These are phyloP conservation scores for Penicillium palitans DNA, from an alignment of 2,329 filamentous ascomycete species.

Conservation along the genomic window DNA sequence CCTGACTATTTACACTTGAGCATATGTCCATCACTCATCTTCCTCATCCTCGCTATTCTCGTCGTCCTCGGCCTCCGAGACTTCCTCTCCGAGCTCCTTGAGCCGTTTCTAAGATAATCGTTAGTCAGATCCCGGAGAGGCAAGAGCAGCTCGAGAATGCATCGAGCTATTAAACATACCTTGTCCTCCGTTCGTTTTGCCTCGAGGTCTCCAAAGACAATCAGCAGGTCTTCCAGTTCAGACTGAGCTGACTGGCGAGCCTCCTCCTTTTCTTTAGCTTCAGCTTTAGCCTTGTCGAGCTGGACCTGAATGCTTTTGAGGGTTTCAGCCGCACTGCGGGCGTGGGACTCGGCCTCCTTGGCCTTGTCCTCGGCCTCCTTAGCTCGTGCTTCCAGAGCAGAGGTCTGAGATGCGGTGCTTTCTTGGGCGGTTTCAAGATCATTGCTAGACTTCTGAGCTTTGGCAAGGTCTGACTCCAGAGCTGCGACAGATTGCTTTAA, in stretches of 20 bases:
- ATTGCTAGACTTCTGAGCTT: conserved; percentile 54
- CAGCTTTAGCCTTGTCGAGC: conserved; percentile 34
- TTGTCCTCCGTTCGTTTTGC: conserved; percentile 75
- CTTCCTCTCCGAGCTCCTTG: conserved; percentile 64
- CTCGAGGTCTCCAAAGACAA: conserved; percentile 78
- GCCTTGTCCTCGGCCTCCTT: conserved; percentile 38
- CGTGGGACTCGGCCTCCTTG: conserved; percentile 35
- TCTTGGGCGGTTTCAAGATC: conserved; percentile 61
- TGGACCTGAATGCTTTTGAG: conserved; percentile 49
- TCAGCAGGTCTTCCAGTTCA: conserved; percentile 77
- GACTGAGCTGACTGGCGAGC: conserved; percentile 65
- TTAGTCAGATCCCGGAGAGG: conserved; percentile 12
- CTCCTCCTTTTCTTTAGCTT: conserved; percentile 55
- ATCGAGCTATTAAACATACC: conserved; percentile 49
- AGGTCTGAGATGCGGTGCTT: conserved; percentile 49
- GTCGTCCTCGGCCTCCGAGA: conserved; percentile 75
- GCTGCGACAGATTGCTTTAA: conserved; percentile 59
- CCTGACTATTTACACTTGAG: conserved; percentile 11
- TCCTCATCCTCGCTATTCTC: conserved; percentile 60
- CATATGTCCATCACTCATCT: conserved; percentile 44
- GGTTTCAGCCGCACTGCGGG: conserved; percentile 53
- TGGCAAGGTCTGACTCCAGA: conserved; percentile 50
- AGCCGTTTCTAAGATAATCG: conserved; percentile 58
- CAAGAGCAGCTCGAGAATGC: neutral
- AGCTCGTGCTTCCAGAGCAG: conserved; percentile 53